phyloP scores from a whole-genome alignment of 768 basidiomycete species.

The Psilocybe sp. region DNA sequence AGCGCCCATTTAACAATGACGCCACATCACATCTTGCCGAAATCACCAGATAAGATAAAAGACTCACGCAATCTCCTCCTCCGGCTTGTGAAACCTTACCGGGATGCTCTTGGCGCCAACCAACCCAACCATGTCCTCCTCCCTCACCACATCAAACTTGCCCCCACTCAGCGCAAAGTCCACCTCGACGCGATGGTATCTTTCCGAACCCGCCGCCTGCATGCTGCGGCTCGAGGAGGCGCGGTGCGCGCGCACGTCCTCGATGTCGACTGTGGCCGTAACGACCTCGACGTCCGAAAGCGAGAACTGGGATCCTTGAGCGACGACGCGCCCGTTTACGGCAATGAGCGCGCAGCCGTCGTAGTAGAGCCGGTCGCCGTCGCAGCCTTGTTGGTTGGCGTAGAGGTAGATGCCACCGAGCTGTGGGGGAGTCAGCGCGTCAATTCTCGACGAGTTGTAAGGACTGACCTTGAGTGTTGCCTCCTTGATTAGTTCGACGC shows the following conservation, averaged over 20 bases:
- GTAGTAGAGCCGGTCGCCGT: constrained; percentile 96
- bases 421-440: constrained; percentile 36
- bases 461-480: constrained; percentile 83
- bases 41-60: neutral
- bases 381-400: constrained; percentile 98
- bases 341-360: constrained; percentile 97
- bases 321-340: constrained; percentile 87
- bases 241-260: constrained; percentile 90
- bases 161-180: constrained; percentile 77
- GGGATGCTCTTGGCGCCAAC: constrained; percentile 36
- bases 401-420: constrained; percentile 96
- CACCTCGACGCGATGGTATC: constrained; percentile 82
- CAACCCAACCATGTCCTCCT: constrained; percentile 44
- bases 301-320: constrained; percentile 97
- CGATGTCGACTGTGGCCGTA: constrained; percentile 94
- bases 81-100: constrained; percentile 78
- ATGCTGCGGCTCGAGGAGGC: constrained; percentile 81
- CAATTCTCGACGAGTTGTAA: neutral
- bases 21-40: no score
- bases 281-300: constrained; percentile 95
- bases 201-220: constrained; percentile 77
- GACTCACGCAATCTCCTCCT: constrained; percentile 96
- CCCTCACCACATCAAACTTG: constrained; percentile 61
- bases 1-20: neutral
- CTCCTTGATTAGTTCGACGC: constrained; percentile 94